Base-by-base conservation (phyloP, 129 eudicot genomes). In the Pulicaria dysenterica region DNA sequence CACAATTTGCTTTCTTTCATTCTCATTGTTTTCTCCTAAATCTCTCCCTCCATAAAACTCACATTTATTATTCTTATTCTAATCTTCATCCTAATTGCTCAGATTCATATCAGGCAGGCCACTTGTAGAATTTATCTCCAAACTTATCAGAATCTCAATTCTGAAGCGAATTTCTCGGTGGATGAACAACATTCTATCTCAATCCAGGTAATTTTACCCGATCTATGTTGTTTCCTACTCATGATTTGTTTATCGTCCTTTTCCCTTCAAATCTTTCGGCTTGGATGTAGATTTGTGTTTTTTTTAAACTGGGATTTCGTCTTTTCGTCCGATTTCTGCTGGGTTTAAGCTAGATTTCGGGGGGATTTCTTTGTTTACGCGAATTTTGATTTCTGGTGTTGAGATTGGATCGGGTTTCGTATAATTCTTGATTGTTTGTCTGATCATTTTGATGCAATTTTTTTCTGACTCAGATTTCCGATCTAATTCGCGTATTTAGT, bases 241-340 rank as follows among this genome's bases (percentile, higher is more conserved):
- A 4, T 15, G 11, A 31, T 66, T 46, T 5, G n/a, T 6, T n/a
- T 6, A 39, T 39, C 48, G 38, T 13, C 9, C 17, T 69, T 5
- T 15, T 4, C 38, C 15, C 1, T 2, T 48, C 2, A 2, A 24
- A 24, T 67, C 13, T 5, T 56, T 1, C 7, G 4, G 2, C 6
- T 73, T 59, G 13, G 19, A 0, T 44, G 46, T 58, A 13, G 6
- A 48, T 62, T 54, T 46, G 14, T 45, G 64, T 73, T 72, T 77
- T 71, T 53, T 3, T 5, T 45, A n/a, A n/a, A n/a, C 3, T 15
- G 8, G 40, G 19, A 8, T 76, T 76, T 72, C 36, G 15, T 67
- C 71, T 57, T 76, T 76, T 72, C 36, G 15, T 67, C 71, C 64
- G 83, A 73, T 82, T 74, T 73, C 68, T 6, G 58, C 13, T 31